Base-by-base conservation (phyloP, 345 rosid genomes). In the Citrus mangshanensis region DNA sequence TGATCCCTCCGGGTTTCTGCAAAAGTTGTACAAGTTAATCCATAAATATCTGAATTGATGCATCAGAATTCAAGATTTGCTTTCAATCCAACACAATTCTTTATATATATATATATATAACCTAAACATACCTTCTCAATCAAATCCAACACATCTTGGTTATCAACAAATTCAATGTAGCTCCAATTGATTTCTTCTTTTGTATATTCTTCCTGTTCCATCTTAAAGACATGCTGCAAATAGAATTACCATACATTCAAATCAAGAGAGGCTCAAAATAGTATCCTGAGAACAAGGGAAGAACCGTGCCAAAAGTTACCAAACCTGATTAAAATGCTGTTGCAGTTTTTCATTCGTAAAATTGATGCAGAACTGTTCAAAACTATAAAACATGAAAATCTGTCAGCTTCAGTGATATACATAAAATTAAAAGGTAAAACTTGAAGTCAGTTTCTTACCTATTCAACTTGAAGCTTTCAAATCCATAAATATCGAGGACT, bases 111-210 rank as follows among this genome's bases (percentile, higher is more conserved):
- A 71, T 38, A 60, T 68, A 78, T 35, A 16, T 58, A 73, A 51
- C n/a, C 75, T 5, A 46, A 78, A 77, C 24, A 46, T 51, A 91
- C 99, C 98, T 93, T 96, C 82, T 96, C 99, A 73, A 96, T 96
- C 84, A 96, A 90, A 82, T 96, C 99, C 88, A 96, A 84, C 68
- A 96, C 98, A 88, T 96, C 99, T 88, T 96, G 95, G 87, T 96
- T 96, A 86, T 96, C 99, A 82, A 96, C 99, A 83, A 96, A 96
- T 82, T 96, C 99, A 84, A 96, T 96, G 88, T 96, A 96, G 91
- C 98, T 96, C 99, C 99, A 96, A 46, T 96, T 88, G 82, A 96
- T 96, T 90, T 94, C 98, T 84, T 96, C 99, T 83, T 93, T 96
- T 27, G 98, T 93, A 81, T 96, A 96, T 79, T 96, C 99, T 84